Percentiles rank a stretch among this genome's conserved stretches.
These are phyloP conservation scores for Globisporangium middletonii DNA, from an alignment of 352 stramenopile species.

Conservation along the genomic window DNA sequence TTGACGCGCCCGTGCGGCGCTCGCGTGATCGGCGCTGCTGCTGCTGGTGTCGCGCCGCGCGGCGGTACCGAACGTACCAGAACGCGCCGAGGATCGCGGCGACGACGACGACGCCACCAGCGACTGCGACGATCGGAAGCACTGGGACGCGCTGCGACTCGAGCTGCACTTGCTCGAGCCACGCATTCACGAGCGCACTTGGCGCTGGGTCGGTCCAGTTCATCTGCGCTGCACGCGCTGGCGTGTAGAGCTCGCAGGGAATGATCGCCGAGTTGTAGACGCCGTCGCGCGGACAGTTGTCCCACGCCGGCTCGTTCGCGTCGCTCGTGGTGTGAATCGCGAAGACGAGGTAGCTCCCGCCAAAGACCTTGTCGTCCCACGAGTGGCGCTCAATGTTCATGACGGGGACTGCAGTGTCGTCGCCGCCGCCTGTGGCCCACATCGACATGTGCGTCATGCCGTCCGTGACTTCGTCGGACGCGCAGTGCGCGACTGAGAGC, in stretches of 20 bases:
- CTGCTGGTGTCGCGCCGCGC: neutral
- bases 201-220: slow-evolving; percentile 7
- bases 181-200: slow-evolving; percentile 15
- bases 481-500: slow-evolving; percentile 23
- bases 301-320: slow-evolving; percentile 19
- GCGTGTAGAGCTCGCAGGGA: slow-evolving; percentile 18
- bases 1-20: neutral
- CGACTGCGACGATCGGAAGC: slow-evolving; percentile 1
- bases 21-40: too few relatives aligned
- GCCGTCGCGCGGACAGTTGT: slow-evolving; percentile 11
- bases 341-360: slow-evolving; percentile 10
- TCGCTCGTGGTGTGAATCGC: slow-evolving; percentile 12
- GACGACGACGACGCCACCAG: neutral
- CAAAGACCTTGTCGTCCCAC: slow-evolving; percentile 11
- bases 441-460: slow-evolving; percentile 14
- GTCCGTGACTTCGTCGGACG: slow-evolving; percentile 14
- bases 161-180: slow-evolving; percentile 14
- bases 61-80: slow-evolving; percentile 2
- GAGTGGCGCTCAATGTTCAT: slow-evolving; percentile 16
- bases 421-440: slow-evolving; percentile 18
- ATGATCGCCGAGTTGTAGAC: slow-evolving; percentile 28
- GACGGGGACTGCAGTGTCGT: slow-evolving; percentile 4
- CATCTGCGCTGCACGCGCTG: slow-evolving; percentile 10
- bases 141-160: neutral
- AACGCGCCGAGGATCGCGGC: neutral